These are phyloP conservation scores for Coprinopsis cinerea DNA, from an alignment of 768 basidiomycete genomes.

Conservation along the genomic window DNA sequence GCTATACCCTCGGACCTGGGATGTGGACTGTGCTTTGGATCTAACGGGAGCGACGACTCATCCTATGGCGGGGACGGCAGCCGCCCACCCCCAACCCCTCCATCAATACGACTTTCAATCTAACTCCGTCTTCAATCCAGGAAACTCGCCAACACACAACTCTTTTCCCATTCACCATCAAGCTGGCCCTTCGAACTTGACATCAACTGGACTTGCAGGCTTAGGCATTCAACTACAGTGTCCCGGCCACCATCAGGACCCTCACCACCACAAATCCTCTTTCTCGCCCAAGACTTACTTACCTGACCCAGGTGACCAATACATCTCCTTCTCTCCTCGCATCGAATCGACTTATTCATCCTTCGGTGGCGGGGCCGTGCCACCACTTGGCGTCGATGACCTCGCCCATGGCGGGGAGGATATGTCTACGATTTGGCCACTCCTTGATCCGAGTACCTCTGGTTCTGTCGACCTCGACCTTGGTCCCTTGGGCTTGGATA, in stretches of 20 bases:
- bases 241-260: constrained; percentile 4
- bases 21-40: constrained; percentile 4
- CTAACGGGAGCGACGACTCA: too few species aligned
- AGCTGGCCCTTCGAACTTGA: too few species aligned
- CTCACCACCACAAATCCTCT: background rate
- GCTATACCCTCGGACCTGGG: constrained; percentile 3
- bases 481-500: too few species aligned
- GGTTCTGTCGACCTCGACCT: too few species aligned
- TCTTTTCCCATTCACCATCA: constrained; percentile 7
- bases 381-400: too few species aligned
- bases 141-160: constrained; percentile 8
- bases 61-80: too few species aligned
- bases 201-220: constrained; percentile 23
- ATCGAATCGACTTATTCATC: background rate
- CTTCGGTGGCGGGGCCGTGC: too few species aligned
- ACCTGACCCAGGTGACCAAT: background rate
- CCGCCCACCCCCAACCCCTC: background rate
- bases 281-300: constrained; percentile 7
- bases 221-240: constrained; percentile 30
- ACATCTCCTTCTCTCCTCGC: constrained; percentile 1
- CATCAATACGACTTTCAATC: constrained; percentile 29
- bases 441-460: background rate
- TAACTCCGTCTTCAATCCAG: constrained; percentile 21
- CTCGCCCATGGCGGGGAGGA: too few species aligned
- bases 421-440: too few species aligned